Percentiles rank a stretch among this genome's conserved stretches.
Conservation (phyloP, 139 green algal species). For the Medakamo hakoo region DNA sequence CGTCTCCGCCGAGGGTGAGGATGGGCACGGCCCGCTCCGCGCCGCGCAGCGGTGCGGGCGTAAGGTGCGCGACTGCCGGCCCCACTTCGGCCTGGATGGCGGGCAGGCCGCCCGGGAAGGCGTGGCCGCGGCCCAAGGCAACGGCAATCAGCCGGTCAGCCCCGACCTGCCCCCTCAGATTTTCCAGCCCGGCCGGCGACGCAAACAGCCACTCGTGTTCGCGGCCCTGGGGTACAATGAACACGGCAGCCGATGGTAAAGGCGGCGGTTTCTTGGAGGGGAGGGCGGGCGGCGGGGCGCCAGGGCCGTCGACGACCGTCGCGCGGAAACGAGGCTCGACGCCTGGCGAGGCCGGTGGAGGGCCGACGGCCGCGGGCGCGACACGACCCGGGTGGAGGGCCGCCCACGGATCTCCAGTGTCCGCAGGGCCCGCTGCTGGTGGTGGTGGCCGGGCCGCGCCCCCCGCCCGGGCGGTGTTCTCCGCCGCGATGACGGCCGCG, state of each 20-base stretch:
- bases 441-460: too few species aligned
- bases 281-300: too few species aligned
- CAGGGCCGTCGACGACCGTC: neutral
- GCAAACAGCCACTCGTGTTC: slow-evolving; percentile 39
- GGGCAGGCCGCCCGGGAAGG: slow-evolving; percentile 7
- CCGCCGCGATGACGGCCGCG: neutral
- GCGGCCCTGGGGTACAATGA: slow-evolving; percentile 11
- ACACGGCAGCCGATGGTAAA: neutral
- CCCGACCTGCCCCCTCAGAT: slow-evolving; percentile 16
- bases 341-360: neutral
- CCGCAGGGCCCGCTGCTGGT: too few species aligned
- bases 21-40: slow-evolving; percentile 3
- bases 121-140: slow-evolving; percentile 16
- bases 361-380: too few species aligned
- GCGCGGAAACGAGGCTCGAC: neutral
- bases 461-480: neutral
- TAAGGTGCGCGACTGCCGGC: slow-evolving; percentile 19
- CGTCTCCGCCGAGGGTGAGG: slow-evolving; percentile 21
- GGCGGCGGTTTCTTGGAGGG: slow-evolving; percentile 1
- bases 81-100: slow-evolving; percentile 25
- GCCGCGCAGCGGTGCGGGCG: slow-evolving; percentile 5
- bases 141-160: slow-evolving; percentile 27
- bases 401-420: too few species aligned
- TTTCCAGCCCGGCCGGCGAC: slow-evolving; percentile 20
- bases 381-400: neutral